A percentile compares a stretch with the other conserved stretches of the same genome.
These are phyloP conservation scores for Canna indica DNA, from an alignment of 176 grass and related monocot species.

Conservation along the genomic window DNA sequence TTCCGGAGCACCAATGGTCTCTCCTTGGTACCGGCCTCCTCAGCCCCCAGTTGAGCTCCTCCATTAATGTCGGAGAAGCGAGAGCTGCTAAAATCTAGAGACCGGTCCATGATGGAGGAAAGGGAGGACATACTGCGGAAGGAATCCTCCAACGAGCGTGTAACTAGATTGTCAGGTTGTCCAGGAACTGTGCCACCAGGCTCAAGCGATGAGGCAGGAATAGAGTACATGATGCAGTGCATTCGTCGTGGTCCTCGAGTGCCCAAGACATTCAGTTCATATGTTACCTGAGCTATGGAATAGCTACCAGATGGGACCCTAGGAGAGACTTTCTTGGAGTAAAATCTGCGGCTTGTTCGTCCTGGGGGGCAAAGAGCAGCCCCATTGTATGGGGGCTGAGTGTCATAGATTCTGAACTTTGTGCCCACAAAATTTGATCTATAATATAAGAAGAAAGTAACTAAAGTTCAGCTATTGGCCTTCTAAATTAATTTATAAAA, in stretches of 20 bases:
- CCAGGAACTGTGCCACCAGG: slow-evolving; percentile 64
- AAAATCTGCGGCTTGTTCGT: slow-evolving; percentile 71
- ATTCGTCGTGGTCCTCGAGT: slow-evolving; percentile 87
- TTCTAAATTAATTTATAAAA: not conserved
- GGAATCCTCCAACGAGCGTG: slow-evolving; percentile 60
- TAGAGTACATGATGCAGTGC: slow-evolving; percentile 88
- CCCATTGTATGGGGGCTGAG: slow-evolving; percentile 57
- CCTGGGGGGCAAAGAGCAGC: slow-evolving; percentile 34
- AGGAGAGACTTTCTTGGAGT: slow-evolving; percentile 69
- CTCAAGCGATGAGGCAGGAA: slow-evolving; percentile 70
- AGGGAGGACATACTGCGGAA: slow-evolving; percentile 73
- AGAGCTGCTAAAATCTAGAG: slow-evolving; percentile 67
- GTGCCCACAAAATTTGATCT: slow-evolving; percentile 99
- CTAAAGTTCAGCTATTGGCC: not conserved
- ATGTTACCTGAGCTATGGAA: slow-evolving; percentile 74
- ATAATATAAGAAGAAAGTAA: slow-evolving; percentile 1
- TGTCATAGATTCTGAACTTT: slow-evolving; percentile 86
- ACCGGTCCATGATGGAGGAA: slow-evolving; percentile 72
- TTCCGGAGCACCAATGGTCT: slow-evolving; percentile 82
- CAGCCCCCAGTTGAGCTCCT: slow-evolving; percentile 14
- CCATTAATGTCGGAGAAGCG: slow-evolving; percentile 47
- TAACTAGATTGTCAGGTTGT: slow-evolving; percentile 63
- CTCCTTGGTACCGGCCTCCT: slow-evolving; percentile 42
- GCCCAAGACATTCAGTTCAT: slow-evolving; percentile 90
- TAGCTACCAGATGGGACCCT: slow-evolving; percentile 70